These are phyloP conservation scores for Cupressus sempervirens DNA, from an alignment of 75 land plant species.

Conservation along the genomic window DNA sequence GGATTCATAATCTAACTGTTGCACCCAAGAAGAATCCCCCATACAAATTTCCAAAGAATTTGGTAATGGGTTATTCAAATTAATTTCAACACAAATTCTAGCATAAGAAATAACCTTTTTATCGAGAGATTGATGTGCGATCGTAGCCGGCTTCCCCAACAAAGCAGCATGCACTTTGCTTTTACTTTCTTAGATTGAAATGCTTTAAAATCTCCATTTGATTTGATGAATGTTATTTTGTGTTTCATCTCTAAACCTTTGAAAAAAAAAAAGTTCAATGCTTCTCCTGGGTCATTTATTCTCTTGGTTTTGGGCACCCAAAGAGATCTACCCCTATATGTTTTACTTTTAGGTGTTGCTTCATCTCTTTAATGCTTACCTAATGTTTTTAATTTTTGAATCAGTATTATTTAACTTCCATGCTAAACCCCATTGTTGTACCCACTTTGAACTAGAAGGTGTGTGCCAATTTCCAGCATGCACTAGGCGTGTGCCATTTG, in stretches of 20 bases:
- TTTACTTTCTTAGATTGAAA: conserved; percentile 28
- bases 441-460: conserved; percentile 24
- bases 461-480: conserved; percentile 12
- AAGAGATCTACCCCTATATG: conserved; percentile 24
- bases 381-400: conserved; percentile 24
- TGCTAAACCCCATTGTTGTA: conserved; percentile 30
- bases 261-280: conserved; percentile 70
- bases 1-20: too few relatives aligned
- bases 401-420: background rate
- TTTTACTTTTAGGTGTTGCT: conserved; percentile 9
- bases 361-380: conserved; percentile 68
- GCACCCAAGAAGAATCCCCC: too few relatives aligned
- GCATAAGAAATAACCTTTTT: too few relatives aligned
- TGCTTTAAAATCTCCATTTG: conserved; percentile 32
- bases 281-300: conserved; percentile 64
- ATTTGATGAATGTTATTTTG: conserved; percentile 18
- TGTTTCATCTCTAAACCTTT: conserved; percentile 47
- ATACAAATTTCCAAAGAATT: too few relatives aligned
- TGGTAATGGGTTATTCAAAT: too few relatives aligned
- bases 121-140: too few relatives aligned
- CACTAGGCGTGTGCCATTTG: conserved; percentile 24
- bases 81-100: too few relatives aligned
- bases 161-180: too few relatives aligned
- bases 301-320: conserved; percentile 69
- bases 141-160: too few relatives aligned